phyloP scores from a whole-genome alignment of 345 rosid genomes.

The Ceriops zippeliana region DNA sequence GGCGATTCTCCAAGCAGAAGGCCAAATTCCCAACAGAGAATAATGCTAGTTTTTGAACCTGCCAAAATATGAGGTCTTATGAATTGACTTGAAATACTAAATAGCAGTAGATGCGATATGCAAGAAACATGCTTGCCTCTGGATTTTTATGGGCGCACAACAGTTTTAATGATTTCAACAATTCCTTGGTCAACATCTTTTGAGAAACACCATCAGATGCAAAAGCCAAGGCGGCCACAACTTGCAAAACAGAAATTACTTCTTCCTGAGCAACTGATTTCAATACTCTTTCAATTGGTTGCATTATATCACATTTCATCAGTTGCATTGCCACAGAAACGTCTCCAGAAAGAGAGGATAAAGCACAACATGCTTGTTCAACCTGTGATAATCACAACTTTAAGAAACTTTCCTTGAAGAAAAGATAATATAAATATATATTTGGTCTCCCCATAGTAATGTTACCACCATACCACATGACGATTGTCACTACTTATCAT shows the following conservation, averaged over 20 bases:
- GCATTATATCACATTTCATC: slow-evolving; percentile 97
- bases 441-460: slow-evolving; percentile 14
- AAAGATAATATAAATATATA: slow-evolving; percentile 9
- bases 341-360: slow-evolving; percentile 92
- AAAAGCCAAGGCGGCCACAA: slow-evolving; percentile 80
- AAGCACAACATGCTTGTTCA: slow-evolving; percentile 92
- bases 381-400: slow-evolving; percentile 53
- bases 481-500: slow-evolving; percentile 95
- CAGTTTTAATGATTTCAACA: slow-evolving; percentile 69
- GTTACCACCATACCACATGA: slow-evolving; percentile 67
- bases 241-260: slow-evolving; percentile 86
- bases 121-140: slow-evolving; percentile 62
- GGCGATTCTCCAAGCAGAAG: slow-evolving; percentile 91
- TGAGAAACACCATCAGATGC: slow-evolving; percentile 79
- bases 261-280: slow-evolving; percentile 71
- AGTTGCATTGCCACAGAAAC: slow-evolving; percentile 84
- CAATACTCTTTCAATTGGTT: slow-evolving; percentile 83
- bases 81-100: slow-evolving; percentile 17
- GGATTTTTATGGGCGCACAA: slow-evolving; percentile 78
- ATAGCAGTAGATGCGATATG: slow-evolving; percentile 8
- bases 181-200: slow-evolving; percentile 87
- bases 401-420: slow-evolving; percentile 16
- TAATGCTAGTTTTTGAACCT: slow-evolving; percentile 93
- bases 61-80: slow-evolving; percentile 22
- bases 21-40: slow-evolving; percentile 93